Conservation (phyloP, 352 stramenopile genomes). For the Phytophthora aleatoria region DNA sequence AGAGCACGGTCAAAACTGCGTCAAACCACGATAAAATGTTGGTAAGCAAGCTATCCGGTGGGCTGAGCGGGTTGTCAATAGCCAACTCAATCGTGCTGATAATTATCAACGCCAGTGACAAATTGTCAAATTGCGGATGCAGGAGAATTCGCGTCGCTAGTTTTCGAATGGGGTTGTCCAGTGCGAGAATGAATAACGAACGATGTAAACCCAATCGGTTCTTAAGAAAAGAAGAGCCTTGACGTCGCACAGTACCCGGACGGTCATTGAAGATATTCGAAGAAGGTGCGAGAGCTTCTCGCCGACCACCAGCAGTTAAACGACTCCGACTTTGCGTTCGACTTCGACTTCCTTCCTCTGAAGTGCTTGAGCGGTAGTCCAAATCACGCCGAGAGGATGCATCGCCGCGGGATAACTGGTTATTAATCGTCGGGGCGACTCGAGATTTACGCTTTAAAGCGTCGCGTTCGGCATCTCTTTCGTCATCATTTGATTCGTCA, state of each 20-base stretch:
- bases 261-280: conserved; percentile 44
- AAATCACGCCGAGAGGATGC: conserved; percentile 18
- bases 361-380: conserved; percentile 17
- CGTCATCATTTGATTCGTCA: conserved; percentile 67
- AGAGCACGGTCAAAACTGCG: conserved; percentile 75
- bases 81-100: conserved; percentile 74
- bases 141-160: conserved; percentile 49
- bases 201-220: conserved; percentile 26
- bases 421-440: conserved; percentile 24
- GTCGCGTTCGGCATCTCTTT: conserved; percentile 44
- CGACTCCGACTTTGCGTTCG: conserved; percentile 13
- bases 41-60: conserved; percentile 46
- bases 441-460: conserved; percentile 40
- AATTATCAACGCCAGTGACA: conserved; percentile 75
- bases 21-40: conserved; percentile 69
- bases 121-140: conserved; percentile 77
- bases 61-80: conserved; percentile 76
- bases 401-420: conserved; percentile 14
- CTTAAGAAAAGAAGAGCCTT: conserved; percentile 17
- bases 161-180: conserved; percentile 59
- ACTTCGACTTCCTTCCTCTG: conserved; percentile 20
- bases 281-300: conserved; percentile 18
- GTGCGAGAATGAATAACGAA: conserved; percentile 52
- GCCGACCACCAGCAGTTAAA: conserved; percentile 20
- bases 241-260: background rate